Evolutionary conservation across 768 basidiomycete genomes (phyloP).

Genomic region (Tricholoma saponaceum): DNA sequence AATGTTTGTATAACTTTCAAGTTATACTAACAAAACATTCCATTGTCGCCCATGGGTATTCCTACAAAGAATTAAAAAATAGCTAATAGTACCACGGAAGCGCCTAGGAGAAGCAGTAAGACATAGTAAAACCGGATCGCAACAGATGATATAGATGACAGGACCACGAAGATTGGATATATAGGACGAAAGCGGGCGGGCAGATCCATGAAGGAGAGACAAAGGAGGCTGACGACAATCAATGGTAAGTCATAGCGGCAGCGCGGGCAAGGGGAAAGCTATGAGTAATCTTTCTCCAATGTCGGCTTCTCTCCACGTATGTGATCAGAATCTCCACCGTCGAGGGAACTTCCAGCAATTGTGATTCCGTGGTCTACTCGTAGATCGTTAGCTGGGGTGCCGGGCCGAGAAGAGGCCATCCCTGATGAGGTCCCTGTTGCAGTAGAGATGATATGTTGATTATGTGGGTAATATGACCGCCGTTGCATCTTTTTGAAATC

Average conservation of each 20-base stretch:
- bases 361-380: conserved; percentile 37
- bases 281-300: conserved; percentile 50
- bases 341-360: conserved; percentile 37
- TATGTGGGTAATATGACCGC: conserved; percentile 86
- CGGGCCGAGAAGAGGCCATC: conserved; percentile 66
- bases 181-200: conserved; percentile 5
- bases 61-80: conserved; percentile 1
- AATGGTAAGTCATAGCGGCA: background rate
- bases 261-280: conserved; percentile 14
- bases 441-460: conserved; percentile 69
- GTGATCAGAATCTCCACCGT: conserved; percentile 33
- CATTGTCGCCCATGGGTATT: conserved; percentile 2
- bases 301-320: conserved; percentile 38
- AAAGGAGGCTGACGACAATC: background rate
- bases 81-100: background rate
- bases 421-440: conserved; percentile 74
- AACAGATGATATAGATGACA: conserved; percentile 3
- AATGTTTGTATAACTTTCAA: background rate
- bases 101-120: background rate
- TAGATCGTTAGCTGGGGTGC: conserved; percentile 59
- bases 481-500: conserved; percentile 92
- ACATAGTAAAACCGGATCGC: background rate
- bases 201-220: conserved; percentile 1
- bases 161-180: conserved; percentile 9
- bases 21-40: background rate